Conservation (phyloP, 257 asterid species). For the Coffea eugenioides region DNA sequence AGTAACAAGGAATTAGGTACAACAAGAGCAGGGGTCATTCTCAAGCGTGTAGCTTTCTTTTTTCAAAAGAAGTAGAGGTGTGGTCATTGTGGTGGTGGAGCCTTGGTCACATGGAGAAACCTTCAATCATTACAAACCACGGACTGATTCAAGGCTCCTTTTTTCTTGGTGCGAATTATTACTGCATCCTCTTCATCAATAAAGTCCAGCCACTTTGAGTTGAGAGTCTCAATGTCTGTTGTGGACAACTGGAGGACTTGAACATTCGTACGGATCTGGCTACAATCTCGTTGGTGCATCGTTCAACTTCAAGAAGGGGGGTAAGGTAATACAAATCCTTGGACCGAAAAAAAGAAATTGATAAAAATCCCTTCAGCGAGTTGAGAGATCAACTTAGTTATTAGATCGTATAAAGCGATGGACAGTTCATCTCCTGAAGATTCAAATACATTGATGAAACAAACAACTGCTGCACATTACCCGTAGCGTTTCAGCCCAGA, state of each 20-base stretch:
- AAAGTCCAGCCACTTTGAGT: background rate
- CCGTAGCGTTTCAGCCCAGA: background rate
- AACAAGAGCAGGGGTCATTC: constrained; percentile 20
- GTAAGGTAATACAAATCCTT: background rate
- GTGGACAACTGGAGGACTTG: no score
- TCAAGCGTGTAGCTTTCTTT: constrained; percentile 18
- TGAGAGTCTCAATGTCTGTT: background rate
- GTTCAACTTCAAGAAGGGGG: background rate
- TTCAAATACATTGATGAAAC: background rate
- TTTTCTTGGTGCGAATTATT: constrained; percentile 5
- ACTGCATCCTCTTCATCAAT: background rate
- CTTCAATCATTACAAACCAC: constrained; percentile 27
- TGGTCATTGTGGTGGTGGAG: constrained; percentile 41
- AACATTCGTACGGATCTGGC: no score
- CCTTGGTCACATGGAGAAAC: constrained; percentile 45
- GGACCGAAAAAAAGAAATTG: no score
- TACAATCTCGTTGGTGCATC: no score
- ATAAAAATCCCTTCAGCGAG: no score
- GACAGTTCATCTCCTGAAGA: background rate
- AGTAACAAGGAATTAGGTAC: constrained; percentile 27
- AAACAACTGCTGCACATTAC: background rate
- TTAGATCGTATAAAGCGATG: background rate
- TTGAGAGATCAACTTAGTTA: no score
- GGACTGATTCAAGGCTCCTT: constrained; percentile 22
- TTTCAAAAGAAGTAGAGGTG: background rate